phyloP scores from a whole-genome alignment of 768 basidiomycete genomes.

The Pleurotus pulmonarius region DNA sequence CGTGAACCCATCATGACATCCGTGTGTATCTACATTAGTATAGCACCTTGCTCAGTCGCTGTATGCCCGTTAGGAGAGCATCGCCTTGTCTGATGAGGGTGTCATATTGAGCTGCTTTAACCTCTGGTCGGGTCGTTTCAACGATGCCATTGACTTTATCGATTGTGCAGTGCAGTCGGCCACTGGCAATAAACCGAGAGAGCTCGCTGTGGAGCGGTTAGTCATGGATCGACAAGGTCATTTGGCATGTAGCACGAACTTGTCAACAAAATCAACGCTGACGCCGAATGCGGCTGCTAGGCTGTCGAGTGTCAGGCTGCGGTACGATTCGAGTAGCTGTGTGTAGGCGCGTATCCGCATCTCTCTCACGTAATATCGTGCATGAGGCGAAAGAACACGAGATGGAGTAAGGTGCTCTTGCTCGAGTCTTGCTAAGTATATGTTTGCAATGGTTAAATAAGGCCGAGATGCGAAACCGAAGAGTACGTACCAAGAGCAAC shows the following conservation, averaged over 20 bases:
- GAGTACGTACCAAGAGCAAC: conserved; percentile 65
- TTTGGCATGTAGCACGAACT: conserved; percentile 38
- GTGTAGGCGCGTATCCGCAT: conserved; percentile 93
- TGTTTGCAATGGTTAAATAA: not conserved
- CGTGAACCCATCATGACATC: too few species aligned
- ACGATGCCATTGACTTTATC: conserved; percentile 95
- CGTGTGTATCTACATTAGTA: conserved; percentile 26
- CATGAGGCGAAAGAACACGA: conserved; percentile 79
- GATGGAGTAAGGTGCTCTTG: conserved; percentile 85
- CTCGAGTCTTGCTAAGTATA: conserved; percentile 73
- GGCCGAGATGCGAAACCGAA: not conserved
- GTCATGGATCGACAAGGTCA: not conserved
- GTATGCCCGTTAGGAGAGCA: conserved; percentile 80
- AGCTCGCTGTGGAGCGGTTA: conserved; percentile 58
- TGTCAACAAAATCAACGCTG: conserved; percentile 81
- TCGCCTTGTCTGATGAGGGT: conserved; percentile 94
- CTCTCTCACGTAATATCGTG: conserved; percentile 88
- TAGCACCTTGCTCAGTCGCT: conserved; percentile 88
- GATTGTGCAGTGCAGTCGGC: conserved; percentile 82
- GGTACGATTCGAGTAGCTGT: conserved; percentile 90
- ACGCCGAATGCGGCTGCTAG: conserved; percentile 89
- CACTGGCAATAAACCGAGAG: conserved; percentile 86
- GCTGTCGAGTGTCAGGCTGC: conserved; percentile 84
- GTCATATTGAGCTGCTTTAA: conserved; percentile 86
- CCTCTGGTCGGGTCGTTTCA: conserved; percentile 72